Evolutionary conservation across 2,329 filamentous ascomycete species (phyloP), one percentile per base, ranked within the genome.

Genomic region (Lachnellula hyalina): DNA sequence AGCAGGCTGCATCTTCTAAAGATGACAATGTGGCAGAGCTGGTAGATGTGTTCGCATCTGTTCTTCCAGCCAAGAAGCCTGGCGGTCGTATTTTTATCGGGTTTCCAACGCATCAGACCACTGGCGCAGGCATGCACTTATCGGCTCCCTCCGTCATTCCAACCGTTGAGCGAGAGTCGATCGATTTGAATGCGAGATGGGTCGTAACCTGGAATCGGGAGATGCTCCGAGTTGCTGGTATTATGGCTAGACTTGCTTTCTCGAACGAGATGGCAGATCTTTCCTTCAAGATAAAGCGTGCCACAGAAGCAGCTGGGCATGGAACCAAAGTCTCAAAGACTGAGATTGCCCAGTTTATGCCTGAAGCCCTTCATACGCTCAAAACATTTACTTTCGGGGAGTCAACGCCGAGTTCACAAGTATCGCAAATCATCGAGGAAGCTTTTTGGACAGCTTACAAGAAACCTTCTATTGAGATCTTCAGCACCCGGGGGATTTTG

Each of bases 101-200:
- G 0, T 99, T 99, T 67, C 93, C 94, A 3, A 99, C 94, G 1
- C 92, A 93, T 63, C 94, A 99, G 74, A 99, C 94, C 0, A 99
- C 95, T 0, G 94, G 93, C 52, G 85, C 93, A 28, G 89, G 93
- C 15, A 88, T 95, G 68, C 94, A 99, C 70, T 88, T 99, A 32
- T 97, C 93, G 12, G 94, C 94, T 0, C 94, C 92, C 1, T 96
- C 93, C 0, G 86, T 99, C 14, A 99, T 99, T 54, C 94, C 94
- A 0, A 99, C 94, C 0, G 95, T 99, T 2, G 94, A 99, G 72
- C 85, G 94, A 68, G 94, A 99, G 69, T 94, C 90, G 52, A 96
- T 99, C 55, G 94, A 99, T 71, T 78, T 99, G 59, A 97, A 99
- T 69, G 95, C 94, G 15, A 84, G 92, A 53, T 96, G 91, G 78